These are phyloP conservation scores for Bruguiera hainesii DNA, from an alignment of 441 rosid species.

Conservation along the genomic window DNA sequence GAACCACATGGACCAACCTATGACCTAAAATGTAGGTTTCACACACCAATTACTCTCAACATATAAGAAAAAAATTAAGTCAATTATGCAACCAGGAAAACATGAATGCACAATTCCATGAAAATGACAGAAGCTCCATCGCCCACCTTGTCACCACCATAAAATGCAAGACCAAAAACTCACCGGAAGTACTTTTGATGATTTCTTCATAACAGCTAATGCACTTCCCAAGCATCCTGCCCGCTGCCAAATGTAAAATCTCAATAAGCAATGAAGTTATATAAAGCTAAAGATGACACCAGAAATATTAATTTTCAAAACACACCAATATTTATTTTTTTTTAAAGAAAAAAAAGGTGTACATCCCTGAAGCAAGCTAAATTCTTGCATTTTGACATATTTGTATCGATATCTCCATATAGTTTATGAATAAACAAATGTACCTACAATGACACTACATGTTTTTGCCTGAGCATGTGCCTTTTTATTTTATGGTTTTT, in stretches of 20 bases:
- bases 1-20: conserved; percentile 99
- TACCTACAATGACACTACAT: neutral
- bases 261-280: conserved; percentile 14
- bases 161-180: conserved; percentile 16
- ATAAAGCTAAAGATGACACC: neutral
- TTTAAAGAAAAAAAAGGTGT: no score
- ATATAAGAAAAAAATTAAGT: conserved; percentile 1
- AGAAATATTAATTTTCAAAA: neutral
- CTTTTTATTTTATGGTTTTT: no score
- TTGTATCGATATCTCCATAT: neutral
- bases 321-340: no score
- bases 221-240: conserved; percentile 71
- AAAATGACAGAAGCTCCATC: neutral
- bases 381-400: no score
- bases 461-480: no score
- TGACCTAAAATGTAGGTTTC: conserved; percentile 43
- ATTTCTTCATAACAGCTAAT: conserved; percentile 63
- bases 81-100: neutral
- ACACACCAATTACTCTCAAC: conserved; percentile 20
- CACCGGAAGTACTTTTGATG: conserved; percentile 60
- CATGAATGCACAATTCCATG: neutral
- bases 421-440: neutral
- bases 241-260: conserved; percentile 42
- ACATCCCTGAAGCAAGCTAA: no score
- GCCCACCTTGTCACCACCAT: neutral